Conservation (phyloP, 352 stramenopile species). For the Phytopythium delawarense region DNA sequence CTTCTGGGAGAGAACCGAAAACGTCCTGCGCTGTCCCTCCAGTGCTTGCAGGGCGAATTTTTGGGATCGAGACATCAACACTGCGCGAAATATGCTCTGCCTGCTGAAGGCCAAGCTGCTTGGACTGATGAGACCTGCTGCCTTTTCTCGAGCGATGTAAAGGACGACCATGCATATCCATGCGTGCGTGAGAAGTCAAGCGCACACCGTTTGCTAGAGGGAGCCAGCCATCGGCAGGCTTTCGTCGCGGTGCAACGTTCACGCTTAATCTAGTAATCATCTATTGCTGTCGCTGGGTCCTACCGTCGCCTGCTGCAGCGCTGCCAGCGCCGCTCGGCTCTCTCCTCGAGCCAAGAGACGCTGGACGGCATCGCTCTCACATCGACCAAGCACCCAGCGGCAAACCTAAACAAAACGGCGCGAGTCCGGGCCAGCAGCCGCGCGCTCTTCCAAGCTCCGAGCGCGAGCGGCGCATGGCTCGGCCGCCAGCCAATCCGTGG, state of each 20-base stretch:
- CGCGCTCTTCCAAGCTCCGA: not conserved
- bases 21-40: not conserved
- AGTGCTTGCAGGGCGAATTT: not conserved
- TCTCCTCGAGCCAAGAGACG: not conserved
- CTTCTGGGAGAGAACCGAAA: not conserved
- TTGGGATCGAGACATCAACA: not conserved
- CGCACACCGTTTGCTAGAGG: no score
- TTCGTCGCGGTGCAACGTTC: no score
- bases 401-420: conserved; percentile 6
- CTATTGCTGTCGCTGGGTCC: not conserved
- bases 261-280: not conserved
- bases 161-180: no score
- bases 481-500: no score
- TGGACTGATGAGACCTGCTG: no score
- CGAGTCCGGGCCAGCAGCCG: not conserved
- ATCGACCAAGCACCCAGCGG: not conserved
- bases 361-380: not conserved
- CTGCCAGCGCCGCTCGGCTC: not conserved
- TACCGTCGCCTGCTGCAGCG: not conserved
- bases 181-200: no score
- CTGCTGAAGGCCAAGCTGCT: no score
- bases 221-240: no score
- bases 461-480: not conserved
- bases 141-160: no score
- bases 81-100: not conserved